phyloP scores from a whole-genome alignment of 1,284 basidiomycete genomes.

The Trichosporon sp. region DNA sequence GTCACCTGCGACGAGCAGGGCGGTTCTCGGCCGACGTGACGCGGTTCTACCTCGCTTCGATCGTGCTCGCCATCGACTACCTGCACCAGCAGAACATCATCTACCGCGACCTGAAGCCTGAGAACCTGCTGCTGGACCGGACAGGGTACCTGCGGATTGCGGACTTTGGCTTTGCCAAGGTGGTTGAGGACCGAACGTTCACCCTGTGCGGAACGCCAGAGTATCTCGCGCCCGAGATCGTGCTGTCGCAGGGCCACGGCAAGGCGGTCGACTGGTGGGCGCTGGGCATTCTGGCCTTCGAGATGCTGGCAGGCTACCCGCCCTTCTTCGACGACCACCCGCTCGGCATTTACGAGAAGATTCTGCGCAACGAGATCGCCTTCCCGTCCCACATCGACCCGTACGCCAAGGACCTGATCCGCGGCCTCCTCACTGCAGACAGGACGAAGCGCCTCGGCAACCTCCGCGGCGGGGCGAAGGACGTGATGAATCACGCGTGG shows the following conservation, averaged over 20 bases:
- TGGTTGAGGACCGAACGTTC: slow-evolving; percentile 50
- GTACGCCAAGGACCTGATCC: slow-evolving; percentile 51
- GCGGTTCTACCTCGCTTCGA: slow-evolving; percentile 53
- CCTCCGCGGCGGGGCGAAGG: slow-evolving; percentile 49
- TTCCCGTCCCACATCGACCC: slow-evolving; percentile 52
- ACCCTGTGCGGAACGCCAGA: slow-evolving; percentile 51
- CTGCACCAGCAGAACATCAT: slow-evolving; percentile 51
- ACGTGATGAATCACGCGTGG: slow-evolving; percentile 52
- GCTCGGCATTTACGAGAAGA: slow-evolving; percentile 49
- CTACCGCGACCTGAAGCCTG: slow-evolving; percentile 54
- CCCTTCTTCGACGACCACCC: slow-evolving; percentile 50
- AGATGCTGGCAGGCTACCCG: slow-evolving; percentile 51
- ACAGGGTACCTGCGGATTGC: slow-evolving; percentile 50
- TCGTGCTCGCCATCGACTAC: slow-evolving; percentile 52
- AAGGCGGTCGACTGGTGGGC: slow-evolving; percentile 55
- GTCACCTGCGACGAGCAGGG: slow-evolving; percentile 49
- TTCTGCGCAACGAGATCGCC: slow-evolving; percentile 48
- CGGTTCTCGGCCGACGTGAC: slow-evolving; percentile 53
- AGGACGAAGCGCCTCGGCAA: slow-evolving; percentile 51
- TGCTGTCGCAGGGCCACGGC: slow-evolving; percentile 51
- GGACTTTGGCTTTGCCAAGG: slow-evolving; percentile 54
- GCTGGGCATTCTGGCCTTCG: slow-evolving; percentile 51
- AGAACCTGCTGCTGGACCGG: slow-evolving; percentile 51
- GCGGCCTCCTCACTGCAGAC: slow-evolving; percentile 50
- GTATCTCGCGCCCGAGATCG: slow-evolving; percentile 51